Conservation (phyloP, 1,284 basidiomycete species). For the Leccinum solheimii region DNA sequence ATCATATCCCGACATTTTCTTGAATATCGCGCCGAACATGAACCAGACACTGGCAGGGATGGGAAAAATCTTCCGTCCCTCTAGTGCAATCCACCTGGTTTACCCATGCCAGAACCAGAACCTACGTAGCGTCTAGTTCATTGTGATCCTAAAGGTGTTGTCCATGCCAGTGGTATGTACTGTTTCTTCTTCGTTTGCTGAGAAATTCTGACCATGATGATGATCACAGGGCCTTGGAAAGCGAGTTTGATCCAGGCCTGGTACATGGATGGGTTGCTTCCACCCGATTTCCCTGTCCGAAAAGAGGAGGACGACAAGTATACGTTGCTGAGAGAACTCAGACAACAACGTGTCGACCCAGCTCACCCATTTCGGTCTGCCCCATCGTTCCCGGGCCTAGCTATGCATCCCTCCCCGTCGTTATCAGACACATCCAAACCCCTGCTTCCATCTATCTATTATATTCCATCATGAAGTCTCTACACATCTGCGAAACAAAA, state of each 20-base stretch:
- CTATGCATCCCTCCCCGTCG: constrained; percentile 19
- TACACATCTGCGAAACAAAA: too few relatives aligned
- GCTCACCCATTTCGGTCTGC: constrained; percentile 67
- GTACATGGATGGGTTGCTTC: constrained; percentile 79
- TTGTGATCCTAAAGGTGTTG: constrained; percentile 71
- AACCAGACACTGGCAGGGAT: constrained; percentile 50
- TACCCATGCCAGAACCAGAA: constrained; percentile 65
- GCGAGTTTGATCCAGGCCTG: constrained; percentile 81
- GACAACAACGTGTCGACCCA: constrained; percentile 74
- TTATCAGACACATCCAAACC: constrained; percentile 49
- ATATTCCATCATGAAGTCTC: too few relatives aligned
- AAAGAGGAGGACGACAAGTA: constrained; percentile 71
- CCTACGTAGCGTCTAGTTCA: constrained; percentile 77
- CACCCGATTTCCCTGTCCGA: constrained; percentile 75
- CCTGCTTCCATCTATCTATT: constrained; percentile 66
- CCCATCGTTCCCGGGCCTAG: constrained; percentile 37
- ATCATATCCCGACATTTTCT: constrained; percentile 70
- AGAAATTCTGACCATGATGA: constrained; percentile 6
- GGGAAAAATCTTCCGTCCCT: constrained; percentile 54
- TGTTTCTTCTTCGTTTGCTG: background rate
- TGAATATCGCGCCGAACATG: constrained; percentile 42
- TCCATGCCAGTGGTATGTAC: constrained; percentile 59
- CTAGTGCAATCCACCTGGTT: constrained; percentile 74
- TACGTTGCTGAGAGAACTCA: constrained; percentile 66
- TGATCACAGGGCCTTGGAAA: constrained; percentile 72